Percentiles rank a stretch among this genome's conserved stretches.
Evolutionary conservation across 306 rosid genomes (phyloP).

Genomic region (Rosa persica): DNA sequence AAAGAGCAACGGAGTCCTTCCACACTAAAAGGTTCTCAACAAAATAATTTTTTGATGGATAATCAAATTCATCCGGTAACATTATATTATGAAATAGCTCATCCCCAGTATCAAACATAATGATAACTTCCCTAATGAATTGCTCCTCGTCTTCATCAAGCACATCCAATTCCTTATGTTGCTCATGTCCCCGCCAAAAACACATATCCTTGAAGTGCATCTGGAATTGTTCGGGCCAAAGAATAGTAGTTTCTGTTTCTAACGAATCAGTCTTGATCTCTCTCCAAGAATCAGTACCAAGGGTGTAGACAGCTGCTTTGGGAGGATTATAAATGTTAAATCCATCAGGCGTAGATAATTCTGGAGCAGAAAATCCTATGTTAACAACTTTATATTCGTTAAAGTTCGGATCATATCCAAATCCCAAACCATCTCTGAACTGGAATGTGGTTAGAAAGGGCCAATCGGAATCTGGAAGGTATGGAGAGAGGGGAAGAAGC

Average conservation of each 20-base stretch:
- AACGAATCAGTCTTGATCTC: not conserved
- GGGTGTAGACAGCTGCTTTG: not conserved
- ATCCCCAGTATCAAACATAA: not conserved
- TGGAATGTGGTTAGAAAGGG: rapidly evolving
- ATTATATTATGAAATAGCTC: not conserved
- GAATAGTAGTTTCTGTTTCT: not conserved
- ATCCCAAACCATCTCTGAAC: not conserved
- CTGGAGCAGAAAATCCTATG: not conserved
- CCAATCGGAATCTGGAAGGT: not conserved
- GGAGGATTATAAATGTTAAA: too few species aligned
- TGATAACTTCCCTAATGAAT: not conserved
- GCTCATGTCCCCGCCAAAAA: constrained; percentile 7
- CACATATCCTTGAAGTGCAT: not conserved
- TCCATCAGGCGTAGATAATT: not conserved
- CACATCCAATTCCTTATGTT: not conserved
- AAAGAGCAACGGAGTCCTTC: too few species aligned
- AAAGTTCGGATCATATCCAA: not conserved
- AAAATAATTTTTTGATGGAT: not conserved
- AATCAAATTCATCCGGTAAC: not conserved
- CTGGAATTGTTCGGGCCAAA: not conserved
- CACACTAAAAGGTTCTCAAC: not conserved
- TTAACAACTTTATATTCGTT: not conserved
- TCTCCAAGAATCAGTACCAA: constrained; percentile 8
- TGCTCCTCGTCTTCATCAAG: not conserved
- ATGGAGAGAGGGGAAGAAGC: not conserved